Evolutionary conservation across 495 filamentous ascomycete species (phyloP).

Genomic region (Aspergillus indologenus): DNA sequence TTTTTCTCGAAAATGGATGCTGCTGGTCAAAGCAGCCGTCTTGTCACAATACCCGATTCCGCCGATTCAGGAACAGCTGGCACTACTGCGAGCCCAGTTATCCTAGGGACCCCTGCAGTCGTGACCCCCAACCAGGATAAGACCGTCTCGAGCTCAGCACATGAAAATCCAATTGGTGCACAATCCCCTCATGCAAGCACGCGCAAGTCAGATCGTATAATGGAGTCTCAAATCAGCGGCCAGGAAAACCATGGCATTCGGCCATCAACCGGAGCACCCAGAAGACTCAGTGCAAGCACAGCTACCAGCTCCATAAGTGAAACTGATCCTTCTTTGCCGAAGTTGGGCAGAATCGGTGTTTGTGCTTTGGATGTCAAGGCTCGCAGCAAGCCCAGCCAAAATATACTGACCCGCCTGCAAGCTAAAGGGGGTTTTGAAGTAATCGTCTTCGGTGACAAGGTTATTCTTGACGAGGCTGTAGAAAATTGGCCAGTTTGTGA

Average conservation of each 20-base stretch:
- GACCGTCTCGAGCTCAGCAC: slow-evolving; percentile 8
- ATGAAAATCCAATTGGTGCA: slow-evolving; percentile 4
- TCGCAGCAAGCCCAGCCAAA: slow-evolving; percentile 90
- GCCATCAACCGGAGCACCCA: slow-evolving; percentile 69
- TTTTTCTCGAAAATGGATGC: slow-evolving; percentile 3
- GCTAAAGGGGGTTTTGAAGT: slow-evolving; percentile 91
- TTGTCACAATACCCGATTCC: slow-evolving; percentile 30
- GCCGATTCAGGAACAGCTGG: slow-evolving; percentile 13
- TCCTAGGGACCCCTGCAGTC: slow-evolving; percentile 4
- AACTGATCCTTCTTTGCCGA: slow-evolving; percentile 31
- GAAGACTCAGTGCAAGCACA: slow-evolving; percentile 74
- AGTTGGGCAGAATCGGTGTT: slow-evolving; percentile 73
- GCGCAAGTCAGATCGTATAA: slow-evolving; percentile 19
- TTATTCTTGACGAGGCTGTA: slow-evolving; percentile 87
- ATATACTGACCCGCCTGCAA: slow-evolving; percentile 89
- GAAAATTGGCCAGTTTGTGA: slow-evolving; percentile 69
- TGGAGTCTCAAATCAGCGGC: slow-evolving; percentile 23
- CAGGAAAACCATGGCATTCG: slow-evolving; percentile 49
- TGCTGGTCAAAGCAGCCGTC: slow-evolving; percentile 27
- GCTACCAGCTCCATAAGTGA: slow-evolving; percentile 62
- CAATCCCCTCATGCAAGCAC: slow-evolving; percentile 19
- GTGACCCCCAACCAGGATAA: slow-evolving; percentile 21
- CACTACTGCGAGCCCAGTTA: slow-evolving; percentile 1
- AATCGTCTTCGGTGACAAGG: slow-evolving; percentile 96
- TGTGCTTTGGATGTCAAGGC: slow-evolving; percentile 96